These are phyloP conservation scores for Cinnamomum micranthum DNA, from an alignment of 164 flowering plant genomes.

Conservation along the genomic window DNA sequence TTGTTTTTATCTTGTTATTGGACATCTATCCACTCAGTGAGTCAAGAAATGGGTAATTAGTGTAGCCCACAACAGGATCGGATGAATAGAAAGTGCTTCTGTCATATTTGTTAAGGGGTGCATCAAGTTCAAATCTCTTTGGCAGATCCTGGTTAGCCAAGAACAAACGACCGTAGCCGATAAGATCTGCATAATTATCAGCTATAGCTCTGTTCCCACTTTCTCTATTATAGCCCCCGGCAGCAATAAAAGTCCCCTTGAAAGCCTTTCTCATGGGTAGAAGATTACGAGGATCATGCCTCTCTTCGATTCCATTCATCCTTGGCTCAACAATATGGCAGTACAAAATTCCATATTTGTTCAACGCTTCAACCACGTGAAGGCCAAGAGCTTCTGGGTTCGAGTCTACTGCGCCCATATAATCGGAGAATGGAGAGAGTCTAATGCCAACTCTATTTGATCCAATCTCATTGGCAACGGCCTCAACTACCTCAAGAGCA, in stretches of 20 bases:
- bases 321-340: conserved; percentile 56
- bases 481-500: conserved; percentile 5
- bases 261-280: conserved; percentile 46
- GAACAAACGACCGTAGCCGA: conserved; percentile 32
- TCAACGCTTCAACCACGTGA: conserved; percentile 43
- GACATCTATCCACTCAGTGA: neutral
- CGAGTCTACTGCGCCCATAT: conserved; percentile 41
- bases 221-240: conserved; percentile 43
- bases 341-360: conserved; percentile 36
- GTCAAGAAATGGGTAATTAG: conserved; percentile 37
- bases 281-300: conserved; percentile 28
- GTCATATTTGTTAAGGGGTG: conserved; percentile 32
- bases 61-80: conserved; percentile 37
- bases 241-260: conserved; percentile 40
- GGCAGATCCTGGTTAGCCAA: conserved; percentile 42
- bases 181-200: conserved; percentile 27
- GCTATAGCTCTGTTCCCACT: conserved; percentile 39
- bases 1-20: too few relatives aligned
- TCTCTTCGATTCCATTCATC: conserved; percentile 14
- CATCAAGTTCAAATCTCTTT: conserved; percentile 30
- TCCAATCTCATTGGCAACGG: conserved; percentile 8
- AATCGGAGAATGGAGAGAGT: conserved; percentile 11
- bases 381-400: conserved; percentile 47
- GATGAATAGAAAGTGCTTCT: conserved; percentile 27
- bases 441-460: conserved; percentile 12